Conservation (phyloP, 192 early-diverging fungal genomes). For the Spizellomyces sp. region DNA sequence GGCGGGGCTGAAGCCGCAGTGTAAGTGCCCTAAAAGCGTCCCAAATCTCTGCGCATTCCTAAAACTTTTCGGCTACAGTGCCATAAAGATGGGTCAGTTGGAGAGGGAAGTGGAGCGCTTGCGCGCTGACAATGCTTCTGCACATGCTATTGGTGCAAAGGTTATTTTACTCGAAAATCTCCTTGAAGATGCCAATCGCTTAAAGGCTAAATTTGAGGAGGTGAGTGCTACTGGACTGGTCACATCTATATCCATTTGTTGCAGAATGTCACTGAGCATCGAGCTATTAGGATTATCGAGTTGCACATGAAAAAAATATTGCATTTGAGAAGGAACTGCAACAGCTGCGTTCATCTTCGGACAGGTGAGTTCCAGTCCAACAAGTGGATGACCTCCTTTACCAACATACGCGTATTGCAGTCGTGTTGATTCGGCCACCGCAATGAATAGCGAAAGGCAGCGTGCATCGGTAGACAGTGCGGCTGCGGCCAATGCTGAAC, state of each 20-base stretch:
- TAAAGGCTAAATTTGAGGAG: slow-evolving; percentile 61
- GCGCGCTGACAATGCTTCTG: slow-evolving; percentile 27
- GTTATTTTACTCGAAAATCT: slow-evolving; percentile 58
- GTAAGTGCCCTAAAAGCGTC: too few species aligned
- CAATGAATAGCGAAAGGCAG: too few species aligned
- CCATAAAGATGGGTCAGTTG: slow-evolving; percentile 55
- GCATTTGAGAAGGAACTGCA: slow-evolving; percentile 52
- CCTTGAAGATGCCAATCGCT: slow-evolving; percentile 60
- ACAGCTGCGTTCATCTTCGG: slow-evolving; percentile 36
- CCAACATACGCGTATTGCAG: too few species aligned
- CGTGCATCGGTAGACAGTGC: too few species aligned
- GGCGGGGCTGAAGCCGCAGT: too few species aligned
- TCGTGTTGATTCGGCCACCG: too few species aligned
- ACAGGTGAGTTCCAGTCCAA: not conserved
- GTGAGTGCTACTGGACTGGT: slow-evolving; percentile 21
- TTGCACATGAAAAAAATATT: slow-evolving; percentile 55
- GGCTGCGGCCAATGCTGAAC: too few species aligned
- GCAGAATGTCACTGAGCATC: not conserved
- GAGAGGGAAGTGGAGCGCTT: slow-evolving; percentile 60
- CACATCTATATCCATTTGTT: not conserved
- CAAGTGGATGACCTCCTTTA: not conserved
- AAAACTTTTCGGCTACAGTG: not conserved
- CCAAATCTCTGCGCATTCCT: not conserved
- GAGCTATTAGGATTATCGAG: slow-evolving; percentile 48
- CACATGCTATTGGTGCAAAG: slow-evolving; percentile 29